A percentile compares a stretch with the other conserved stretches of the same genome.
Evolutionary conservation across 176 grass and related monocot genomes (phyloP).

Genomic region (Musa schizocarpa): DNA sequence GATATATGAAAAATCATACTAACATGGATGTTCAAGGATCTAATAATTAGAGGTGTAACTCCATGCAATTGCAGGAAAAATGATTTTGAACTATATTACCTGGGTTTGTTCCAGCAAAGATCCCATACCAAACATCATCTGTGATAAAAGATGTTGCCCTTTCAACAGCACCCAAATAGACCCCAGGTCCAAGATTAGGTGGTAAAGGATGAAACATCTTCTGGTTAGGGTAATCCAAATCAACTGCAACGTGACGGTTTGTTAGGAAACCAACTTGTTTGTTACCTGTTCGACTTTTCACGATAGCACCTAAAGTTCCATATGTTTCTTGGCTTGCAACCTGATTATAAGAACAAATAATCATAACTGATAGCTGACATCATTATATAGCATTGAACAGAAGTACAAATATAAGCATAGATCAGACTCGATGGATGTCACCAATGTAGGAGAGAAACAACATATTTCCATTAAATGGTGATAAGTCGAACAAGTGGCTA

Average conservation of each 20-base stretch:
- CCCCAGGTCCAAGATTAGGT: conserved; percentile 93
- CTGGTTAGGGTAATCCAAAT: conserved; percentile 96
- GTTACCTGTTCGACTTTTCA: conserved; percentile 81
- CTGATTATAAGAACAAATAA: conserved; percentile 28
- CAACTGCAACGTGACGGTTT: conserved; percentile 87
- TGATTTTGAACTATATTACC: conserved; percentile 43
- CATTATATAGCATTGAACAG: background rate
- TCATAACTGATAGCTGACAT: background rate
- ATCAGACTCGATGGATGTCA: no score
- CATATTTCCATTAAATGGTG: no score
- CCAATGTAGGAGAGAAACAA: no score
- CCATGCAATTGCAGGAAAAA: conserved; percentile 13
- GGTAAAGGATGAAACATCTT: conserved; percentile 99
- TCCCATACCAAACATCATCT: conserved; percentile 99
- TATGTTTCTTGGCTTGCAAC: conserved; percentile 97
- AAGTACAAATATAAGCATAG: no score
- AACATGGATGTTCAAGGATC: background rate
- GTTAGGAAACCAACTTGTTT: conserved; percentile 97
- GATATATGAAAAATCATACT: background rate
- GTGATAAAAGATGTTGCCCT: conserved; percentile 97
- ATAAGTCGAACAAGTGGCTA: no score
- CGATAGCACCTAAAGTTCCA: conserved; percentile 89
- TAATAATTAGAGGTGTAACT: conserved; percentile 6
- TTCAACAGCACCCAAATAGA: conserved; percentile 96
- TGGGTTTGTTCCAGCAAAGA: conserved; percentile 96